These are phyloP conservation scores for Cunninghamia lanceolata DNA, from an alignment of 75 land plant species.

Conservation along the genomic window DNA sequence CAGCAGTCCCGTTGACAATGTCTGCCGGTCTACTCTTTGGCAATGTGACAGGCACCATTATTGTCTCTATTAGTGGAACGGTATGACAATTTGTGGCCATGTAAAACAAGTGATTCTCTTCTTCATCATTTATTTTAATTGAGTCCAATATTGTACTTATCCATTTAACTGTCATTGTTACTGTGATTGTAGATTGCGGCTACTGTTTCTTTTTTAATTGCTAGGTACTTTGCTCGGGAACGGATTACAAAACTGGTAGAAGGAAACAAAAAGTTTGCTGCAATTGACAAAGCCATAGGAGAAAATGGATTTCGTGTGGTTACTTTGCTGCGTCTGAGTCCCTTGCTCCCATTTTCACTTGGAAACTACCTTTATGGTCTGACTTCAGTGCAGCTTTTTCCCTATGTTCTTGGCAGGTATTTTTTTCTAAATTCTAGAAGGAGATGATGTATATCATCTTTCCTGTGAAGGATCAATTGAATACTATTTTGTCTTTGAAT, in stretches of 20 bases:
- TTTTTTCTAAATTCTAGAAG: background rate
- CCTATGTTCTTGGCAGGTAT: conserved; percentile 95
- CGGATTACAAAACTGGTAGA: conserved; percentile 87
- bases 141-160: background rate
- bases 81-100: conserved; percentile 38
- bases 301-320: conserved; percentile 97
- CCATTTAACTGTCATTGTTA: conserved; percentile 4
- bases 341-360: conserved; percentile 92
- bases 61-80: conserved; percentile 95
- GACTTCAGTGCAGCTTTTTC: conserved; percentile 89
- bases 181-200: conserved; percentile 72
- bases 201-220: conserved; percentile 84
- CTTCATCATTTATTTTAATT: background rate
- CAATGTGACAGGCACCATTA: conserved; percentile 75
- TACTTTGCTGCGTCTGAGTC: conserved; percentile 91
- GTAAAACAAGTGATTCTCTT: background rate
- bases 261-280: conserved; percentile 91
- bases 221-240: conserved; percentile 96
- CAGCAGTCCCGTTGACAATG: conserved; percentile 99
- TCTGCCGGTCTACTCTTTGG: conserved; percentile 98
- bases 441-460: background rate
- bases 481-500: background rate
- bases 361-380: conserved; percentile 98
- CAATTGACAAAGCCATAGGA: conserved; percentile 99
- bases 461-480: background rate